A percentile compares a stretch with the other conserved stretches of the same genome.
Conservation (phyloP, 164 flowering plant genomes). For the Macadamia tetraphylla region DNA sequence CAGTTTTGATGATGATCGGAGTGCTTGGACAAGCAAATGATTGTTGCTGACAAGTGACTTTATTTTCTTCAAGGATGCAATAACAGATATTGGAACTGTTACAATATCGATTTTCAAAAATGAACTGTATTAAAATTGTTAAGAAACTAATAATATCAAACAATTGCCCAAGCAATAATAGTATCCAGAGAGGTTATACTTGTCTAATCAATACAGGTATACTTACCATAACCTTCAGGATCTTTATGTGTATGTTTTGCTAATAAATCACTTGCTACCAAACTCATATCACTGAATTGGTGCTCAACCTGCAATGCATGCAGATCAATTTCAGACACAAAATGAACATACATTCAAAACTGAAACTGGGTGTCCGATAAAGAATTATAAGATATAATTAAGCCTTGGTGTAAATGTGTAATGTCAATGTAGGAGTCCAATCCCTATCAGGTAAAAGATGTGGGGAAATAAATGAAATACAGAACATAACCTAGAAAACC, state of each 20-base stretch:
- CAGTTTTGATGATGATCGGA: constrained; percentile 72
- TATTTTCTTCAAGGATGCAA: constrained; percentile 82
- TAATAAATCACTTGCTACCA: constrained; percentile 77
- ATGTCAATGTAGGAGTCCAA: not conserved
- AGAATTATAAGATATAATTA: not conserved
- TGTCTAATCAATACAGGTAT: not conserved
- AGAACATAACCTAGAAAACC: not conserved
- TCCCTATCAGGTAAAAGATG: not conserved
- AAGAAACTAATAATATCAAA: not conserved
- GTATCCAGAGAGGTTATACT: not conserved
- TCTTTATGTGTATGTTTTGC: constrained; percentile 70
- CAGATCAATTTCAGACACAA: not conserved
- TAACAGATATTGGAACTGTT: constrained; percentile 71
- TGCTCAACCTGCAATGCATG: constrained; percentile 62
- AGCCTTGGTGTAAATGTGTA: not conserved
- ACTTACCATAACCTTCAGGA: constrained; percentile 86
- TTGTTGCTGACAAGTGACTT: constrained; percentile 54
- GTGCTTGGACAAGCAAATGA: constrained; percentile 63
- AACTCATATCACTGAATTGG: constrained; percentile 82
- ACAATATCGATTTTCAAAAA: constrained; percentile 5
- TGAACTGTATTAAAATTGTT: not conserved
- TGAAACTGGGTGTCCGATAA: not conserved
- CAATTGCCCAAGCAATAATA: not conserved
- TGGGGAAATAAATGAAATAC: not conserved
- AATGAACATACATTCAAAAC: not conserved